Base-by-base conservation (phyloP, 1,284 basidiomycete species). In the Amylostereum areolatum region DNA sequence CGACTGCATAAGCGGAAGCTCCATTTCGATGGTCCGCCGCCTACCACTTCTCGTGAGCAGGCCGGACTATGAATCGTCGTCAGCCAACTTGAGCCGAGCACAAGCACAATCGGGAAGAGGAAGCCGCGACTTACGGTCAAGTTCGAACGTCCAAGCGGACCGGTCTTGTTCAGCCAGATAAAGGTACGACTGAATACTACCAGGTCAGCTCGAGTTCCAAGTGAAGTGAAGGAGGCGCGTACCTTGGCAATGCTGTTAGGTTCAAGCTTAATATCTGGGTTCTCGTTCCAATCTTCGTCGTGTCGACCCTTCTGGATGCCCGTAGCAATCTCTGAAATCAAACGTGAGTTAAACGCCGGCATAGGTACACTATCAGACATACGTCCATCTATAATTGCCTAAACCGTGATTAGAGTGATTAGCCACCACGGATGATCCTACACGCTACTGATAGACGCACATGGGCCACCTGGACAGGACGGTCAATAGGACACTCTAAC, bases 141-240 rank as follows among this genome's bases (percentile, higher is more conserved):
- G 69, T 58, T 86, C 83, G 78, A 81, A 83, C n/a, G 80, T 80
- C 78, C 76, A 83, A 3, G 79, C 72, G 31, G 78, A 81, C 12
- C 75, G 68, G 45, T 80, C 75, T 64, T 86, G 83, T 28, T 77
- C 70, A 4, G 71, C 70, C n/a, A 84, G 71, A 59, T 72, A 74
- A 8, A 80, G 62, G 53, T 83, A 84, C 1, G 77, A 63, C 62
- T 64, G n/a, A 43, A 28, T 5, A 46, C 5, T 31, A 42, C 11
- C 8, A 25, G 25, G 11, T 12, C 11, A 46, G 6, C 10, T 5
- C 12, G 27, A 29, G 18, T 25, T 7, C 75, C 77, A 45, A 35
- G 27, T 7, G 35, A 43, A 12, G 28, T 33, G 11, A 27, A 12
- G 30, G 32, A 24, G 39, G 11, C n/a, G 33, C 44, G 11, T 37